These are phyloP conservation scores for Diutina scorzettiae DNA, from an alignment of 1,139 yeast species.

Conservation along the genomic window DNA sequence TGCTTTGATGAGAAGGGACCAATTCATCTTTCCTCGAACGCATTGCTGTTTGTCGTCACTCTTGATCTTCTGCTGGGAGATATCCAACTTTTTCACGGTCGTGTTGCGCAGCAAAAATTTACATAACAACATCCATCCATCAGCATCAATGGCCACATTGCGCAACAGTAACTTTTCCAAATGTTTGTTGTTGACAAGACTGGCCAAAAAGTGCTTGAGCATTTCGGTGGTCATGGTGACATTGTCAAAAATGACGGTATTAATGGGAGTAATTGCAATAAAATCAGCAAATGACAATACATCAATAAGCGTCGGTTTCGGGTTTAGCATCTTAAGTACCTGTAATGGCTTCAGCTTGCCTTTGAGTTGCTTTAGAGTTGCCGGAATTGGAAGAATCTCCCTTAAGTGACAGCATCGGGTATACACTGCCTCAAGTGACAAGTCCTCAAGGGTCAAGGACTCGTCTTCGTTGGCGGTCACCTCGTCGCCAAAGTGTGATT, in stretches of 20 bases:
- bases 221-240: slow-evolving; percentile 71
- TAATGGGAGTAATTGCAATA: slow-evolving; percentile 71
- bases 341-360: slow-evolving; percentile 66
- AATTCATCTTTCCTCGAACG: slow-evolving; percentile 59
- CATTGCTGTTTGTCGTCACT: slow-evolving; percentile 32
- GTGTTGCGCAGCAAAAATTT: slow-evolving; percentile 54
- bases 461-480: slow-evolving; percentile 10
- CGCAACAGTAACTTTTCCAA: slow-evolving; percentile 49
- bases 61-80: slow-evolving; percentile 64
- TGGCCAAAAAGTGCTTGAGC: slow-evolving; percentile 57
- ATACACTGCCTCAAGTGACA: slow-evolving; percentile 62
- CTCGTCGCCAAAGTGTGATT: slow-evolving; percentile 38
- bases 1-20: slow-evolving; percentile 58
- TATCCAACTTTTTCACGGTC: slow-evolving; percentile 54
- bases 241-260: slow-evolving; percentile 70
- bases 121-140: slow-evolving; percentile 63
- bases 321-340: slow-evolving; percentile 69
- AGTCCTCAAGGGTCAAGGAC: slow-evolving; percentile 12
- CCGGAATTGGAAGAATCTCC: slow-evolving; percentile 88
- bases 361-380: slow-evolving; percentile 74
- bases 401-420: slow-evolving; percentile 89
- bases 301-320: slow-evolving; percentile 85
- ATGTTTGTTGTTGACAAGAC: slow-evolving; percentile 43
- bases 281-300: slow-evolving; percentile 82
- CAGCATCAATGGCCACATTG: slow-evolving; percentile 54